Evolutionary conservation across 371 early-diverging fungal species (phyloP).

Genomic region (Paraphysoderma sedebokerense): DNA sequence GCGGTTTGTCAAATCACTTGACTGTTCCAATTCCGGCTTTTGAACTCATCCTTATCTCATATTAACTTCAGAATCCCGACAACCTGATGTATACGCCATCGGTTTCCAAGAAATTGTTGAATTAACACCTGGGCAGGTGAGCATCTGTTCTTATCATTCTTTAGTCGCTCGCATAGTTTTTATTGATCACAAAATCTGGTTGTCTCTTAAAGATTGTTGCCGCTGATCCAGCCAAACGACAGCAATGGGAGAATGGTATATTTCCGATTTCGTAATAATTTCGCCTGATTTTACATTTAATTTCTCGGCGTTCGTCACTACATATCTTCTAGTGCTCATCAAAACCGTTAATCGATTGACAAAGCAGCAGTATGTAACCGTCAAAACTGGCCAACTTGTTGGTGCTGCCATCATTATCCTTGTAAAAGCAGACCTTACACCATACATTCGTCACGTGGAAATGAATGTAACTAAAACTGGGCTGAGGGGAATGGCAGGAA

Average conservation of each 20-base stretch:
- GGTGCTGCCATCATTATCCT: slow-evolving; percentile 7
- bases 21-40: no score
- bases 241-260: slow-evolving; percentile 14
- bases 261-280: background rate
- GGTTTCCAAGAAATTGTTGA: slow-evolving; percentile 93
- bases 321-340: background rate
- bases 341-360: background rate
- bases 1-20: no score
- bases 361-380: background rate
- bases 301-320: background rate
- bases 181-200: no score
- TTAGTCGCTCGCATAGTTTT: no score
- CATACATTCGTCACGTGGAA: background rate
- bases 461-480: background rate
- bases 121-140: slow-evolving; percentile 64
- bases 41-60: no score
- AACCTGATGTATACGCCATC: slow-evolving; percentile 65
- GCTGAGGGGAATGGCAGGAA: slow-evolving; percentile 31
- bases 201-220: no score
- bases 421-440: background rate
- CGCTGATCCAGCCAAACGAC: slow-evolving; percentile 43
- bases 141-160: no score
- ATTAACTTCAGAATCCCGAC: no score
- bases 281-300: background rate
- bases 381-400: slow-evolving; percentile 4